Conservation (phyloP, 23 red algal genomes). For the Gracilaria vermiculophylla region DNA sequence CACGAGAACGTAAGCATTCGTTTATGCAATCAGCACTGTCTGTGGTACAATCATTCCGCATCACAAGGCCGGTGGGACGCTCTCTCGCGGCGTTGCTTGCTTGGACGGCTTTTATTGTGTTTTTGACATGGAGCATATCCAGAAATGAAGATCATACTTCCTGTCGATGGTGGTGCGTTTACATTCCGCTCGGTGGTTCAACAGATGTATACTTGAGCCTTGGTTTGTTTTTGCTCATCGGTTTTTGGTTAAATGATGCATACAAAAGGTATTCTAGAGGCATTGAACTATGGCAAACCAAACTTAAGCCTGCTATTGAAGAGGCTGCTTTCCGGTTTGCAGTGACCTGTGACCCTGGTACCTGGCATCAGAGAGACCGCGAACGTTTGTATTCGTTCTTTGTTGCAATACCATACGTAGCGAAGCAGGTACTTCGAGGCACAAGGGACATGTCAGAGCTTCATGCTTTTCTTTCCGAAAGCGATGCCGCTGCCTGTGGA, state of each 20-base stretch:
- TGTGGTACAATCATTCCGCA: background rate
- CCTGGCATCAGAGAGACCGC: conserved; percentile 34
- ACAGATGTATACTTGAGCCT: conserved; percentile 29
- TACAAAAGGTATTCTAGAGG: conserved; percentile 32
- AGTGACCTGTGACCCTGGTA: conserved; percentile 1
- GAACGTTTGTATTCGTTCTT: conserved; percentile 30
- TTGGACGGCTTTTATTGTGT: conserved; percentile 5
- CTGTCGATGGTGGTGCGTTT: conserved; percentile 44
- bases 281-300: conserved; percentile 38
- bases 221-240: conserved; percentile 34
- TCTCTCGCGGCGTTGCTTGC: background rate
- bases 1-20: background rate
- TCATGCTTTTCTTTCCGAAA: background rate
- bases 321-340: conserved; percentile 3
- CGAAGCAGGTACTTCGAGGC: conserved; percentile 9
- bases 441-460: conserved; percentile 24
- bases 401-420: conserved; percentile 18
- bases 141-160: background rate
- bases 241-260: conserved; percentile 63
- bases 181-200: conserved; percentile 20
- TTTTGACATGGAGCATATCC: conserved; percentile 5
- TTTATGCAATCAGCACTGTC: background rate
- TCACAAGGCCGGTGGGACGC: background rate
- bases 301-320: background rate
- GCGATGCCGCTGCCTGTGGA: conserved; percentile 11